These are phyloP conservation scores for Xylaria flabelliformis DNA, from an alignment of 495 filamentous ascomycete species.

Conservation along the genomic window DNA sequence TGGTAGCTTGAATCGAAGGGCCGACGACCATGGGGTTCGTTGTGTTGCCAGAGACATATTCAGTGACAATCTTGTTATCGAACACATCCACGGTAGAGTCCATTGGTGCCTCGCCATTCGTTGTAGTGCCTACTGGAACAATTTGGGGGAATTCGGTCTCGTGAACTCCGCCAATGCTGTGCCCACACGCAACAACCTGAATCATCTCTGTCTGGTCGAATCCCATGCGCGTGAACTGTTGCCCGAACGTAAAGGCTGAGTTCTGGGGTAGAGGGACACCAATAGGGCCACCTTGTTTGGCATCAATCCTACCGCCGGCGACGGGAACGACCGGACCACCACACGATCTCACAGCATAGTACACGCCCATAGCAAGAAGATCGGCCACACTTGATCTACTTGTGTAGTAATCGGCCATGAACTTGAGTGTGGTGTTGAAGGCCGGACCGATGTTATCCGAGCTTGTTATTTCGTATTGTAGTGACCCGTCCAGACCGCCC, in stretches of 20 bases:
- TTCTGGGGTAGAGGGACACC: slow-evolving; percentile 68
- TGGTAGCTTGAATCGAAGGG: slow-evolving; percentile 44
- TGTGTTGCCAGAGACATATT: slow-evolving; percentile 62
- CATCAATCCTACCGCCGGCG: slow-evolving; percentile 61
- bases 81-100: slow-evolving; percentile 57
- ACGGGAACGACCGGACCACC: slow-evolving; percentile 65
- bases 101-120: slow-evolving; percentile 53
- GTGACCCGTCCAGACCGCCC: slow-evolving; percentile 66
- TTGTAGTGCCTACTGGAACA: slow-evolving; percentile 52
- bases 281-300: slow-evolving; percentile 52
- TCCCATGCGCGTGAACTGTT: slow-evolving; percentile 64
- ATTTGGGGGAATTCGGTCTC: slow-evolving; percentile 60
- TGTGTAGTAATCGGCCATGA: slow-evolving; percentile 60
- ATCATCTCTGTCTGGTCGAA: slow-evolving; percentile 65
- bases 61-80: slow-evolving; percentile 62
- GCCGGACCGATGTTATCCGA: slow-evolving; percentile 66
- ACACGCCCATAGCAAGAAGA: slow-evolving; percentile 65
- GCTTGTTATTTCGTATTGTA: slow-evolving; percentile 62
- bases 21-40: slow-evolving; percentile 61
- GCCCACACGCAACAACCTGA: slow-evolving; percentile 65
- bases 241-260: slow-evolving; percentile 54
- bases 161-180: slow-evolving; percentile 68
- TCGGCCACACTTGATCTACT: slow-evolving; percentile 59
- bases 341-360: slow-evolving; percentile 62
- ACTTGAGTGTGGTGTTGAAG: slow-evolving; percentile 61